phyloP scores from a whole-genome alignment of 768 basidiomycete species.

The Russula sp. region DNA sequence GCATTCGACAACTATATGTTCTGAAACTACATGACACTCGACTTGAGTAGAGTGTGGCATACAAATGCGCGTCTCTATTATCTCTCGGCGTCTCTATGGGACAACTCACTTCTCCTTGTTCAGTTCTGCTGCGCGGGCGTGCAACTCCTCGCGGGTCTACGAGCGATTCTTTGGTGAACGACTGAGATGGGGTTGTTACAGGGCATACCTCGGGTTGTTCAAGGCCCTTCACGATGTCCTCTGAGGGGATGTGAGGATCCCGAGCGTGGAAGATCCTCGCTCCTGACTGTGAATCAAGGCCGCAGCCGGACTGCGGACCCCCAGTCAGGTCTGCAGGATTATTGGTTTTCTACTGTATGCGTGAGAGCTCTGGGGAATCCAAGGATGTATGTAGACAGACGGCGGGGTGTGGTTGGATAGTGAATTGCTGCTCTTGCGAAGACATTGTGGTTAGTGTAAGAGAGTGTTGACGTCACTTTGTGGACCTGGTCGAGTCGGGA shows the following conservation, averaged over 20 bases:
- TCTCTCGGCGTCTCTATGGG: background rate
- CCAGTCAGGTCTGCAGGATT: constrained; percentile 45
- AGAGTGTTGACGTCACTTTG: background rate
- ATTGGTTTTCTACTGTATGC: constrained; percentile 43
- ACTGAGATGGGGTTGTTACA: too few species aligned
- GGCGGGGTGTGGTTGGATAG: constrained; percentile 33
- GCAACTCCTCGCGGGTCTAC: constrained; percentile 49
- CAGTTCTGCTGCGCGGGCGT: constrained; percentile 41
- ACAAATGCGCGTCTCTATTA: background rate
- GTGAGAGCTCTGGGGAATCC: background rate
- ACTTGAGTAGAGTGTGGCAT: too few species aligned
- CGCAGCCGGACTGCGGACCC: constrained; percentile 29
- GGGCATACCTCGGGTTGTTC: constrained; percentile 42
- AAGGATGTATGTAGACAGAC: background rate
- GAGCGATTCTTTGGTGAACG: background rate
- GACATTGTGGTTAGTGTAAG: background rate
- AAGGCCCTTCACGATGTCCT: constrained; percentile 38
- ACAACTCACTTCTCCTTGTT: constrained; percentile 28
- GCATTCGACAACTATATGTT: background rate
- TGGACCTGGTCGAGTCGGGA: background rate
- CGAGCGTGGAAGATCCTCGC: constrained; percentile 39
- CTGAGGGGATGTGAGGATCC: constrained; percentile 45
- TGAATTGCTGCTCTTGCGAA: constrained; percentile 33
- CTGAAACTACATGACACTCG: background rate
- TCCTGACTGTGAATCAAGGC: constrained; percentile 32